A percentile compares a stretch with the other conserved stretches of the same genome.
Evolutionary conservation across 768 basidiomycete genomes (phyloP).

Genomic region (Collybia nuda): DNA sequence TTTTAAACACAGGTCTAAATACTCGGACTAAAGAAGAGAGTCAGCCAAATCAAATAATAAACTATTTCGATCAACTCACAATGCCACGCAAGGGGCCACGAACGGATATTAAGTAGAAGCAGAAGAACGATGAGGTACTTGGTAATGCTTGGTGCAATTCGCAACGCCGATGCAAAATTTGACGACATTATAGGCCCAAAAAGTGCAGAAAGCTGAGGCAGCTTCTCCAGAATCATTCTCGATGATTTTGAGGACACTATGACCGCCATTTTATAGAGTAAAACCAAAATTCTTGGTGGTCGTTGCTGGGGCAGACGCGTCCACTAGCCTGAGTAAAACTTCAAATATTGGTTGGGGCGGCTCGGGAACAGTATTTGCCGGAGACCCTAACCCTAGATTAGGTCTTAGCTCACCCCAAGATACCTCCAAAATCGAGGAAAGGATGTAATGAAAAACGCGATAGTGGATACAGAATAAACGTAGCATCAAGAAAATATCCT

Average conservation of each 20-base stretch:
- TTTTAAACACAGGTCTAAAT: conserved; percentile 43
- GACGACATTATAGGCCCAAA: conserved; percentile 5
- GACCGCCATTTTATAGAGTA: conserved; percentile 4
- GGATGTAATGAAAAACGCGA: no score
- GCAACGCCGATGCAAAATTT: conserved; percentile 6
- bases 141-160: conserved; percentile 13
- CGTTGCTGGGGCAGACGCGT: conserved; percentile 7
- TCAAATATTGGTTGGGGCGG: no score
- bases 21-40: conserved; percentile 43
- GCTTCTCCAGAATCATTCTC: conserved; percentile 3
- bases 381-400: no score
- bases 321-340: no score
- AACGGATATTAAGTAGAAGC: conserved; percentile 58
- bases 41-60: conserved; percentile 1
- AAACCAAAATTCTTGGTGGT: neutral
- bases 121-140: conserved; percentile 48
- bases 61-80: conserved; percentile 38
- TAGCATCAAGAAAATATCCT: no score
- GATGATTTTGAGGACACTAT: neutral
- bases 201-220: neutral
- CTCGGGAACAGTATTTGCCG: no score
- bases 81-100: conserved; percentile 70
- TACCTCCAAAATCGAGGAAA: no score
- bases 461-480: no score
- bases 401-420: no score